Base-by-base conservation (phyloP, 179 eudicot species). In the Pouteria campechiana region DNA sequence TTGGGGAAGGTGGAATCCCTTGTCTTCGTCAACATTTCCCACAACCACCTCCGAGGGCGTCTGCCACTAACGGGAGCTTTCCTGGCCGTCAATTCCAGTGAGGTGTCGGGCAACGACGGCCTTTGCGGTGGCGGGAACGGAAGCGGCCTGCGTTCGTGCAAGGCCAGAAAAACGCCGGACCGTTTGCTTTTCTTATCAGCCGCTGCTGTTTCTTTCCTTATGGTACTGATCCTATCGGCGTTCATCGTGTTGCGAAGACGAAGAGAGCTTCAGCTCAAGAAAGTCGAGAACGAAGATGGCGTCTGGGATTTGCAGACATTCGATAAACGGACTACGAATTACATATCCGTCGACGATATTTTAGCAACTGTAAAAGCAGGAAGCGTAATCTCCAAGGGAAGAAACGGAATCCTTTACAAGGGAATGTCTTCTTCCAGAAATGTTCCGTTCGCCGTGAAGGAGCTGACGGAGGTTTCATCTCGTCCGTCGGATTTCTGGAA, bases 31-130 rank as follows among this genome's bases (percentile, higher is more conserved):
- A 88, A 88, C 39, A 51, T 88, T 2, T 88, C 97, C 0, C 41
- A 80, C 50, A 88, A 88, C 31, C 80, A 67, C 55, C 60, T 88
- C 11, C 54, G 37, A 17, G 97, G 97, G 6, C 43, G 37, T 21
- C 50, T 88, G 19, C 97, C 97, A 2, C 50, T 82, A 30, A 78
- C 74, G 15, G 87, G 78, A 32, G 93, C 94, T 2, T 88, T 88
- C 52, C 50, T 75, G 0, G 80, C 88, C 0, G 78, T 88, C 32
- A 84, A 76, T 30, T 54, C 65, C 2, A 78, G 67, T 24, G 73
- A 79, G 1, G 79, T 88, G 21, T 48, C 52, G 0, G 97, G 95
- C 1, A 88, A 84, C 40, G 31, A 42, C 15, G n/a, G n/a, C n/a
- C 75, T 84, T 2, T 84, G 95, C 31, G 69, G 75, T 10, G 70